These are phyloP conservation scores for Mucor plumbeus DNA, from an alignment of 371 early-diverging fungal genomes.

Conservation along the genomic window DNA sequence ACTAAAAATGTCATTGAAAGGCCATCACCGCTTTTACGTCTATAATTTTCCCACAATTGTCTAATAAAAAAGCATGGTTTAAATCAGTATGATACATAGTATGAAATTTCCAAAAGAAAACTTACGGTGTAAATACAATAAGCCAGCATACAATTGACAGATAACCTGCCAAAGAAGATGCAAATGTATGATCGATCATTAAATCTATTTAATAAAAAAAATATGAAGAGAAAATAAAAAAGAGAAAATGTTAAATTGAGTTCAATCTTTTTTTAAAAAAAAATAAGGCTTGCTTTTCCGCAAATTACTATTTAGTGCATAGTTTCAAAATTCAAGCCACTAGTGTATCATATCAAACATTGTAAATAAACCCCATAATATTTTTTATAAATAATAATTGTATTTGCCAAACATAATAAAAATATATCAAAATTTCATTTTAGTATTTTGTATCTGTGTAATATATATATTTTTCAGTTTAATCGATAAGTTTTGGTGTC, in stretches of 20 bases:
- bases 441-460: conserved; percentile 5
- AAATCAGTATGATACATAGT: not conserved
- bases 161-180: conserved; percentile 45
- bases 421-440: not conserved
- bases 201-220: not conserved
- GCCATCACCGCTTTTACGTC: conserved; percentile 62
- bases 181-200: conserved; percentile 30
- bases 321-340: conserved; percentile 6
- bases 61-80: conserved; percentile 18
- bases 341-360: not conserved
- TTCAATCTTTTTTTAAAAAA: not conserved
- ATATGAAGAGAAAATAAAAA: conserved; percentile 58
- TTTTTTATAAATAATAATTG: not conserved
- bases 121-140: conserved; percentile 69
- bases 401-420: conserved; percentile 1
- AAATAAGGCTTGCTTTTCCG: not conserved
- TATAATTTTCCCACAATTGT: conserved; percentile 71
- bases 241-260: conserved; percentile 29
- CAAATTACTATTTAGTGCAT: not conserved
- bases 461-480: conserved; percentile 17
- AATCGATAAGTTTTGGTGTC: conserved; percentile 9
- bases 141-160: conserved; percentile 64
- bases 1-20: conserved; percentile 73
- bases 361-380: not conserved
- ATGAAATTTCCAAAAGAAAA: not conserved